phyloP scores from a whole-genome alignment of 1,284 basidiomycete species.

The Limonomyces culmigenus region DNA sequence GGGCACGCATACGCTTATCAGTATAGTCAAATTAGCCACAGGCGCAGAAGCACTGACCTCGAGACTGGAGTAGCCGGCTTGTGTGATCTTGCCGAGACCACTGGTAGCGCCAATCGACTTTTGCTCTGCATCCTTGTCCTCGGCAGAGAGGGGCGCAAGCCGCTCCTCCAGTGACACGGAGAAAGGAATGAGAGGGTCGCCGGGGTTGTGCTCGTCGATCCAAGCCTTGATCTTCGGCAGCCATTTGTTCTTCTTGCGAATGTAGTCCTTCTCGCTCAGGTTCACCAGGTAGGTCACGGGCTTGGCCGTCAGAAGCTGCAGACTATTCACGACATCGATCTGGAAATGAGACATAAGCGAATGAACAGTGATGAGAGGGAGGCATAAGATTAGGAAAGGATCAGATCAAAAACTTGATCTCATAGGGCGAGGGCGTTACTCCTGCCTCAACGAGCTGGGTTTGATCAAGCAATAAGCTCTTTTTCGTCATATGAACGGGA shows the following conservation, averaged over 20 bases:
- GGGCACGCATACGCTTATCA: not conserved
- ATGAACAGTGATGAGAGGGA: not conserved
- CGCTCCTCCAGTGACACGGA: conserved; percentile 94
- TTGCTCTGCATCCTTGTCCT: conserved; percentile 68
- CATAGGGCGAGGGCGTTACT: conserved; percentile 44
- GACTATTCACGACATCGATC: conserved; percentile 92
- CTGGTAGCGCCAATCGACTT: conserved; percentile 54
- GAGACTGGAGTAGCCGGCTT: conserved; percentile 75
- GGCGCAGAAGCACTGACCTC: conserved; percentile 31
- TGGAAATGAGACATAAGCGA: too few species aligned
- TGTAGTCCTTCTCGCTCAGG: conserved; percentile 87
- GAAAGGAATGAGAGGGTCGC: conserved; percentile 93
- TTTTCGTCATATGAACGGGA: conserved; percentile 14
- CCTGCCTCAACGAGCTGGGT: conserved; percentile 38
- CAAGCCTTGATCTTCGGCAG: conserved; percentile 95
- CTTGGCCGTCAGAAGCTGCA: conserved; percentile 90
- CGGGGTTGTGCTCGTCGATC: conserved; percentile 96
- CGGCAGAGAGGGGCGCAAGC: conserved; percentile 49
- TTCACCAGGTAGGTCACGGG: conserved; percentile 98
- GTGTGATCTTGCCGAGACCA: conserved; percentile 82
- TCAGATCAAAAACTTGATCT: conserved; percentile 31
- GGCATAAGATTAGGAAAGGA: conserved; percentile 2
- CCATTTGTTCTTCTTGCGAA: conserved; percentile 99
- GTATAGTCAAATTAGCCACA: not conserved
- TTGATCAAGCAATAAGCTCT: conserved; percentile 23